A percentile compares a stretch with the other conserved stretches of the same genome.
Evolutionary conservation across 1,139 yeast genomes (phyloP).

Genomic region (Pneumocystis murina): DNA sequence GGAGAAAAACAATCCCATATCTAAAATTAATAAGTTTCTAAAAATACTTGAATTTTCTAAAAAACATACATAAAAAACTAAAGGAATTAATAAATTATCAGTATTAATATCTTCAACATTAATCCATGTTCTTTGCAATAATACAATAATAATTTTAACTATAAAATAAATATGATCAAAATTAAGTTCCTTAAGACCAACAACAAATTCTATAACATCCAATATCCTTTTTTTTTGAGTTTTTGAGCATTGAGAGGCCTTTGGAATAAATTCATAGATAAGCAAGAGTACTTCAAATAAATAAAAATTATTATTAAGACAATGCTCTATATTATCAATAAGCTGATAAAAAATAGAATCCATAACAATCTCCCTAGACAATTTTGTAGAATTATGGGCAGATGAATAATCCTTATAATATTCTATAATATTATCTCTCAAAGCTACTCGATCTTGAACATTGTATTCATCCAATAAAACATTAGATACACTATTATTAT

Average conservation of each 20-base stretch:
- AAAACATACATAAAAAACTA: background rate
- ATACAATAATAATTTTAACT: background rate
- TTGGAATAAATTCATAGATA: background rate
- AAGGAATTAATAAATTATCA: background rate
- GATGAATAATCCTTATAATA: background rate
- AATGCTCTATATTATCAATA: background rate
- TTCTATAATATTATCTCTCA: background rate
- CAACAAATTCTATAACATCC: background rate
- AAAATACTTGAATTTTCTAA: background rate
- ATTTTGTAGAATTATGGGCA: background rate
- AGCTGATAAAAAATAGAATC: background rate
- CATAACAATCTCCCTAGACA: background rate
- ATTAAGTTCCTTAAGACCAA: background rate
- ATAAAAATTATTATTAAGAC: background rate
- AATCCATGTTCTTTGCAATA: background rate
- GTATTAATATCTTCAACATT: background rate
- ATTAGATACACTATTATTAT: background rate
- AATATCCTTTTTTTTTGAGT: background rate
- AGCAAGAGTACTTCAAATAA: background rate
- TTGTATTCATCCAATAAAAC: background rate
- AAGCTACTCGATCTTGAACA: background rate
- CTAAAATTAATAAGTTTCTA: background rate
- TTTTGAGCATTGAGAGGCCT: background rate
- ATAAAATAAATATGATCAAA: background rate
- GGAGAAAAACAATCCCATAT: slow-evolving; percentile 1